Percentiles rank a stretch among this genome's conserved stretches.
Conservation (phyloP, 2,329 filamentous ascomycete genomes). For the Ascochyta viciae-villosae region DNA sequence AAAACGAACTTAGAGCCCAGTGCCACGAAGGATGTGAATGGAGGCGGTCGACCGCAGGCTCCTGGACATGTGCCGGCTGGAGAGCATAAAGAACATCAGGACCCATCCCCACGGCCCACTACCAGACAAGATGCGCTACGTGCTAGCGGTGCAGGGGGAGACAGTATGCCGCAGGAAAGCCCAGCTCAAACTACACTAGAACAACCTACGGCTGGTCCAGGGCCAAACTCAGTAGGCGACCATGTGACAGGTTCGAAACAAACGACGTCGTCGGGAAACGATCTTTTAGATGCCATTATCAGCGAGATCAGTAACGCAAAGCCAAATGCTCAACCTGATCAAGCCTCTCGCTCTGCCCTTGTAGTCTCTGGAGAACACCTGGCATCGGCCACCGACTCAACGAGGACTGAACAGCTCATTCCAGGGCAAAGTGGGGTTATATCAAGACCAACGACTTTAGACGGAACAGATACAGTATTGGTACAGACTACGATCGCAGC, state of each 20-base stretch:
- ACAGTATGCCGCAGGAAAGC: neutral
- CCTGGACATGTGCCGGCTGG: neutral
- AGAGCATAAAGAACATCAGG: neutral
- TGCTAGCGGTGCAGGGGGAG: neutral
- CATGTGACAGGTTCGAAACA: neutral
- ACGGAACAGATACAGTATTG: neutral
- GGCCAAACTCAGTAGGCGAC: neutral
- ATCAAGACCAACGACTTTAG: neutral
- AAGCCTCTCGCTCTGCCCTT: neutral
- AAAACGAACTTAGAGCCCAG: constrained; percentile 19
- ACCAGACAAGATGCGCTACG: neutral
- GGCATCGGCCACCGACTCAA: too few species aligned
- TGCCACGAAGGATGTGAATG: neutral
- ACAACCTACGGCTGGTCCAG: neutral
- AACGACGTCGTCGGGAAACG: constrained; percentile 12
- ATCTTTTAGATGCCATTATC: constrained; percentile 28
- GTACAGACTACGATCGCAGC: constrained; percentile 9
- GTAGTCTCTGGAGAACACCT: neutral
- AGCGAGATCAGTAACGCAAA: constrained; percentile 20
- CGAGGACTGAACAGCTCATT: neutral
- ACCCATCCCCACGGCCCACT: neutral
- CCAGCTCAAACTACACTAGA: neutral
- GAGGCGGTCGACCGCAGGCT: neutral
- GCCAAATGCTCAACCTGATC: constrained; percentile 15
- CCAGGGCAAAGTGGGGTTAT: neutral